Evolutionary conservation across 176 grass and related monocot species (phyloP), one percentile per base, ranked within the genome.

Genomic region (Musa beccarii): DNA sequence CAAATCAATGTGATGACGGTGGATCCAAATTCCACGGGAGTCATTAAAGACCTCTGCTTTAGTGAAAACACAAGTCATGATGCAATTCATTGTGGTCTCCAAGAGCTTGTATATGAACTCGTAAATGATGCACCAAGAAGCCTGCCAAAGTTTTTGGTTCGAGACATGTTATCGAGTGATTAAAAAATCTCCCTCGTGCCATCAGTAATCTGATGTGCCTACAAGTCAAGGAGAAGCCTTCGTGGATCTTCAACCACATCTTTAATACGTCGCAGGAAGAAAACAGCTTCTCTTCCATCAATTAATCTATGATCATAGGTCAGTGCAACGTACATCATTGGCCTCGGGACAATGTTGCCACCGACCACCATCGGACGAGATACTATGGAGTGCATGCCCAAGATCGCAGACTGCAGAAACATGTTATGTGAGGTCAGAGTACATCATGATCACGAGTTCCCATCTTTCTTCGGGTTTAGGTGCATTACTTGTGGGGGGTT

Each of bases 321-420:
- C 87, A 89, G 74, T 0, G 90, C 84, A 0, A 89, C 79, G 72
- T 91, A 94, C 91, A 94, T 94, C 91, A 94, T 90, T 2, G 91
- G 91, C 81, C 91, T 90, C 0, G 88, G 79, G 0, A 91, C 71
- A 53, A 94, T 84, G 64, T 20, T 77, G 17, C 91, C 88, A 3
- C 90, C 72, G 20, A 90, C 87, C 19, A 94, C 88, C 78, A 86
- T 89, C 0, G 91, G 88, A 49, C 88, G 92, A 17, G 82, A 74
- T 34, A 90, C 88, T 24, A 96, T 85, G 43, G 92, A 96, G 57
- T 96, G 92, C 92, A 96, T 96, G 11, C 88, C 92, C 13, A 96
- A 84, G 73, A 96, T 96, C 25, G 88, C 86, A 13, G 92, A 96
- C 92, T 91, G 83, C 77, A 87, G 23, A 74, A 26, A 28, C 11